These are phyloP conservation scores for Cardamine occulta DNA, from an alignment of 345 rosid species.

Conservation along the genomic window DNA sequence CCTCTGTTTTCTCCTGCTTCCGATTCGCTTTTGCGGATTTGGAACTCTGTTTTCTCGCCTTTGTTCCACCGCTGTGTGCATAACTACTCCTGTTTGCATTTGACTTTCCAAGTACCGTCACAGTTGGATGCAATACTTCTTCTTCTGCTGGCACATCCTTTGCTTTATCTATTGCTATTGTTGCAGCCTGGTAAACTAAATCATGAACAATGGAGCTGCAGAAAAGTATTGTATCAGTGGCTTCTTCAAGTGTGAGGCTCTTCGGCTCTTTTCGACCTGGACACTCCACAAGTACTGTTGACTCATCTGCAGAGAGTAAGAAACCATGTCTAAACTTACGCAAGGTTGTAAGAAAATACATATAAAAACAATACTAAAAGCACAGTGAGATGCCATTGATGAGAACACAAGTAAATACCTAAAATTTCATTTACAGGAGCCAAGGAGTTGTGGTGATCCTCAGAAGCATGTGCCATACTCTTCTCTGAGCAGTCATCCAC, in stretches of 20 bases:
- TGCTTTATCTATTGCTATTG: conserved; percentile 75
- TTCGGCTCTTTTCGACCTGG: conserved; percentile 63
- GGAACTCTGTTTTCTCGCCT: conserved; percentile 50
- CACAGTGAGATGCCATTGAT: conserved; percentile 11
- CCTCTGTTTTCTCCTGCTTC: conserved; percentile 60
- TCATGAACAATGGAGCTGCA: conserved; percentile 97
- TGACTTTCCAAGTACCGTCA: conserved; percentile 72
- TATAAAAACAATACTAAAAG: conserved; percentile 5
- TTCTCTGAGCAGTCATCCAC: conserved; percentile 53
- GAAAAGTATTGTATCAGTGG: conserved; percentile 86
- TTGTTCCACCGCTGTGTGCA: conserved; percentile 57
- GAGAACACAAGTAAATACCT: conserved; percentile 46
- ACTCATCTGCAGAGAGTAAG: conserved; percentile 59
- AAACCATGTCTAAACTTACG: conserved; percentile 14
- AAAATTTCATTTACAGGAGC: conserved; percentile 52
- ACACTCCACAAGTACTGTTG: conserved; percentile 68
- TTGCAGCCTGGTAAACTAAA: conserved; percentile 80
- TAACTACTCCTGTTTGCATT: conserved; percentile 53
- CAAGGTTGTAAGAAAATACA: conserved; percentile 16
- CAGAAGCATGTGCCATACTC: conserved; percentile 44
- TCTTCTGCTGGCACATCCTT: conserved; percentile 55
- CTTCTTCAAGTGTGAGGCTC: conserved; percentile 96
- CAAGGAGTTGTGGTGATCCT: conserved; percentile 47
- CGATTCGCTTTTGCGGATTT: conserved; percentile 63
- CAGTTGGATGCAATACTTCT: conserved; percentile 67